Percentiles rank a stretch among this genome's conserved stretches.
Conservation (phyloP, 1,284 basidiomycete genomes). For the Pseudozyma sp. region DNA sequence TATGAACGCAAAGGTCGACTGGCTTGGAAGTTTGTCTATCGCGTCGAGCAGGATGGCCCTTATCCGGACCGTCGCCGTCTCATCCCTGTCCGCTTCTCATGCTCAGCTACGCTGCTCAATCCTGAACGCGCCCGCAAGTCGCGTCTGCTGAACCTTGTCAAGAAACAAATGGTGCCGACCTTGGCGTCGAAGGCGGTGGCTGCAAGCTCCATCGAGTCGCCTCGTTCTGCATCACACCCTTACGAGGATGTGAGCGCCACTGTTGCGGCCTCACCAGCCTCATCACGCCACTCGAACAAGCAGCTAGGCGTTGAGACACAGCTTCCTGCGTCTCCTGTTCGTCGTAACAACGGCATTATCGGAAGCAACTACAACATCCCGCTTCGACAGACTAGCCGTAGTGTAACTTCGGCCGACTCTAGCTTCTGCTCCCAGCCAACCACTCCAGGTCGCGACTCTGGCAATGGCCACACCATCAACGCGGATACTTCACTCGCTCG, state of each 20-base stretch:
- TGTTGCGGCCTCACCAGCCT: conserved; percentile 24
- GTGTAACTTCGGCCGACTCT: conserved; percentile 37
- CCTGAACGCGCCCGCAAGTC: conserved; percentile 55
- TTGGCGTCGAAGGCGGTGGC: conserved; percentile 40
- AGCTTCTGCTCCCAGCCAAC: conserved; percentile 34
- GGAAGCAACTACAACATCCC: conserved; percentile 22
- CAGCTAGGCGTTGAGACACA: conserved; percentile 2
- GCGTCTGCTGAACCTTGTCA: conserved; percentile 52
- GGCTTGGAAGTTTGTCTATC: conserved; percentile 58
- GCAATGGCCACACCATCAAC: not conserved
- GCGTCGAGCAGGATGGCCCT: conserved; percentile 27
- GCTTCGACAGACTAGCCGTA: conserved; percentile 24
- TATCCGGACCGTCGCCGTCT: conserved; percentile 14
- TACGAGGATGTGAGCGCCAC: conserved; percentile 9
- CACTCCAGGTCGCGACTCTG: conserved; percentile 15
- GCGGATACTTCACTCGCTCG: conserved; percentile 1
- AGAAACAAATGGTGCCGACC: conserved; percentile 55
- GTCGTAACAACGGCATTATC: not conserved
- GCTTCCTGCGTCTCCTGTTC: conserved; percentile 10
- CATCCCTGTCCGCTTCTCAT: conserved; percentile 50
- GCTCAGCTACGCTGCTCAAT: conserved; percentile 58
- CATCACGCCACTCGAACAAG: conserved; percentile 15
- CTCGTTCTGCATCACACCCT: conserved; percentile 5
- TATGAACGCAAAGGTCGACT: conserved; percentile 55
- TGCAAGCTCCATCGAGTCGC: conserved; percentile 9